Conservation (phyloP, 2,329 filamentous ascomycete genomes). For the Fusarium tjaetaba region DNA sequence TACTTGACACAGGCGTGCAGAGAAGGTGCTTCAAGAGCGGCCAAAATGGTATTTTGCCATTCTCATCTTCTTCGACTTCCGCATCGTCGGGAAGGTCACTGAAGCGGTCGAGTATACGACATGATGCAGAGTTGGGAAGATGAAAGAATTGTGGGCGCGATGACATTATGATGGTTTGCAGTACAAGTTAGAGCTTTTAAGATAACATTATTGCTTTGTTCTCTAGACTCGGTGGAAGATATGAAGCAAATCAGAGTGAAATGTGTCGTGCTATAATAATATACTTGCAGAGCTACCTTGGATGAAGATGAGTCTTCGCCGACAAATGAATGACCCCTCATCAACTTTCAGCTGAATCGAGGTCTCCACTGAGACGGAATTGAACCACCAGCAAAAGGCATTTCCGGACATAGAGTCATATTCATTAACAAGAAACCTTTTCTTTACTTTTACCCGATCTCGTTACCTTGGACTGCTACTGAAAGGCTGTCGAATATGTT, state of each 20-base stretch:
- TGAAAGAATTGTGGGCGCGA: slow-evolving; percentile 21
- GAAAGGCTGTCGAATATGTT: not conserved
- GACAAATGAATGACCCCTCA: slow-evolving; percentile 3
- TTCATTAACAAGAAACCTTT: not conserved
- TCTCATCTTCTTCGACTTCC: slow-evolving; percentile 33
- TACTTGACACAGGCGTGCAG: not conserved
- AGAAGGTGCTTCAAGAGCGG: slow-evolving; percentile 40
- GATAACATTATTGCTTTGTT: not conserved
- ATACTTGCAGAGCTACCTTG: not conserved
- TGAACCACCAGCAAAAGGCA: not conserved
- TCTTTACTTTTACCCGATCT: too few species aligned
- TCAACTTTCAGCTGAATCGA: not conserved
- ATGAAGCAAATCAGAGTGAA: not conserved
- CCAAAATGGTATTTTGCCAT: slow-evolving; percentile 43
- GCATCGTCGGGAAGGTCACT: slow-evolving; percentile 38
- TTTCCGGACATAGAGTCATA: not conserved
- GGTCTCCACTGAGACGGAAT: not conserved
- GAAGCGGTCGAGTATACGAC: slow-evolving; percentile 45
- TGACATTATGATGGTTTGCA: slow-evolving; percentile 1
- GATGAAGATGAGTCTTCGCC: slow-evolving; percentile 14
- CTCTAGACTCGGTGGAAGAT: not conserved
- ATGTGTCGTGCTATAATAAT: not conserved
- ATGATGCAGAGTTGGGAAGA: slow-evolving; percentile 33
- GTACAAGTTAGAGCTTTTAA: not conserved
- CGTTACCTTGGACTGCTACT: too few species aligned